Evolutionary conservation across 2,329 filamentous ascomycete genomes (phyloP).

Genomic region (Nemania sp.): DNA sequence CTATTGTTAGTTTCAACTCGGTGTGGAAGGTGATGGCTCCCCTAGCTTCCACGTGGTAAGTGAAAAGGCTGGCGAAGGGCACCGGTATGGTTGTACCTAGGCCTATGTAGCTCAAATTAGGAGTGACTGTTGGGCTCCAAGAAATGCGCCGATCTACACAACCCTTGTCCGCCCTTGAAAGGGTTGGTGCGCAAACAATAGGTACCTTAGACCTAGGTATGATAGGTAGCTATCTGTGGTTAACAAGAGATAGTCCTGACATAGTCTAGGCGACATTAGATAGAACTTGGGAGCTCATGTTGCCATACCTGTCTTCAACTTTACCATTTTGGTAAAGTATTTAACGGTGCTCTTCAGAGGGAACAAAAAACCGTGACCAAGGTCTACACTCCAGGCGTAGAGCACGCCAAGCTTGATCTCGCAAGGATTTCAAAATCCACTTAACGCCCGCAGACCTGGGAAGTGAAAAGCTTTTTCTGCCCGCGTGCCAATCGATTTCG

Average conservation of each 20-base stretch:
- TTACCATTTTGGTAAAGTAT: no score
- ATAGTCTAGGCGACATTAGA: no score
- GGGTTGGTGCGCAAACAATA: no score
- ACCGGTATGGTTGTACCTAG: background rate
- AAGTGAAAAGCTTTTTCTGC: conserved; percentile 1
- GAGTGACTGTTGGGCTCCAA: conserved; percentile 35
- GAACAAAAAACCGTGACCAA: no score
- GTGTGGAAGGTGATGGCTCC: background rate
- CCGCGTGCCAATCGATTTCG: conserved; percentile 3
- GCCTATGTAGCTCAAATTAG: conserved; percentile 37
- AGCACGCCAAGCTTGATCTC: background rate
- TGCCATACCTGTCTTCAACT: no score
- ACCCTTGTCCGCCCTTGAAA: conserved; percentile 34
- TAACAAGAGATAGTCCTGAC: no score
- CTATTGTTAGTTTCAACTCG: background rate
- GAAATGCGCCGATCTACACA: conserved; percentile 42
- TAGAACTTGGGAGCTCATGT: no score
- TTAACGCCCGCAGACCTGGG: background rate
- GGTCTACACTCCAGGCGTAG: background rate
- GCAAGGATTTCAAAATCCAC: conserved; percentile 8
- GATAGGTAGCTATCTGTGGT: no score
- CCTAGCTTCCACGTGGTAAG: conserved; percentile 32
- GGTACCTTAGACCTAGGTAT: background rate
- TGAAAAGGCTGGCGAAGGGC: conserved; percentile 14
- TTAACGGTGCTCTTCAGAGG: no score